Evolutionary conservation across 176 grass and related monocot genomes (phyloP).

Genomic region (Eleusine indica): DNA sequence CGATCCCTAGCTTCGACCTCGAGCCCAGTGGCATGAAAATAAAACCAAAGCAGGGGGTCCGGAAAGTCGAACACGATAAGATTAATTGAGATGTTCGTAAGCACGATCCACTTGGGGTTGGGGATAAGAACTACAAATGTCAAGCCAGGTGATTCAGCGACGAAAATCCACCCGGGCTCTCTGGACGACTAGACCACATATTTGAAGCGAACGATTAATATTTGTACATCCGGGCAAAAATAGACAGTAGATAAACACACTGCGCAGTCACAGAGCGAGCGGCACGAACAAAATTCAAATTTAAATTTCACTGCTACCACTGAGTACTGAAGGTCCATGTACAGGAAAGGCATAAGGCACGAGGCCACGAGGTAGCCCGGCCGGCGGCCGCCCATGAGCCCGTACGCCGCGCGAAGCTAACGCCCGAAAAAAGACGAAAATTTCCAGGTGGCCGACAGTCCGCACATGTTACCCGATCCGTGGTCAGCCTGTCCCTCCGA

Average conservation of each 20-base stretch:
- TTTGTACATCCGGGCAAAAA: background rate
- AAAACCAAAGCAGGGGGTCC: too few species aligned
- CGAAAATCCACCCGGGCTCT: background rate
- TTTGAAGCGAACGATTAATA: background rate
- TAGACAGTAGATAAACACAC: background rate
- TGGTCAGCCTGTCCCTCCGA: background rate
- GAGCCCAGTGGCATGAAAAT: too few species aligned
- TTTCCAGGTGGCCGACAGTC: conserved; percentile 25
- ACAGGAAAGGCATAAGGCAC: background rate
- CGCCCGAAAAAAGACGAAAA: background rate
- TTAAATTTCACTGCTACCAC: background rate
- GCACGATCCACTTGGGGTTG: too few species aligned
- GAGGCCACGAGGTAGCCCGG: background rate
- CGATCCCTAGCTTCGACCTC: too few species aligned
- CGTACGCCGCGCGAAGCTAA: background rate
- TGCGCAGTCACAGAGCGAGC: background rate
- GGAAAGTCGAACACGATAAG: background rate
- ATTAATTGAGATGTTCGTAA: background rate
- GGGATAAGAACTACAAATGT: too few species aligned
- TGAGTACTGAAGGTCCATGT: background rate
- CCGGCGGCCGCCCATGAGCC: background rate
- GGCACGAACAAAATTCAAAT: background rate
- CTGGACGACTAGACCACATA: background rate
- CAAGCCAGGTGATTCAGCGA: background rate
- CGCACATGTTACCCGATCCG: background rate